A percentile compares a stretch with the other conserved stretches of the same genome.
These are phyloP conservation scores for Chenopodium formosanum DNA, from an alignment of 148 eudicot species.

Conservation along the genomic window DNA sequence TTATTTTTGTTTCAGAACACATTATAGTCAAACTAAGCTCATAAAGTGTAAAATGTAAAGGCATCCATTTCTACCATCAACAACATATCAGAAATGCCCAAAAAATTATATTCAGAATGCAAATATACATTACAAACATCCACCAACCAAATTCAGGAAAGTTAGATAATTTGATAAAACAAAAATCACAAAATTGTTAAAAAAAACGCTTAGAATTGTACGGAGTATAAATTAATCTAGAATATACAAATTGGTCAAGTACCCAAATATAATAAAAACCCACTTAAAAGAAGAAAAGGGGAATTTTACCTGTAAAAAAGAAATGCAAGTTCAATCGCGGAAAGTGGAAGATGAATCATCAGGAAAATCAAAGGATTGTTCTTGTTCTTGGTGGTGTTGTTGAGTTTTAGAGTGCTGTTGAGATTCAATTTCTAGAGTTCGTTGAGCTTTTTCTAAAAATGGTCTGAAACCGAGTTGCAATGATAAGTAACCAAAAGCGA, in stretches of 20 bases:
- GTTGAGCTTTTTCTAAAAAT: slow-evolving; percentile 54
- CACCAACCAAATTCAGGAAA: neutral
- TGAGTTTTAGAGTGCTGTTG: neutral
- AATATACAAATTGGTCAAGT: neutral
- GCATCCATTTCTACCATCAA: neutral
- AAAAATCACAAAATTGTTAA: neutral
- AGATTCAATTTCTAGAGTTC: slow-evolving; percentile 20
- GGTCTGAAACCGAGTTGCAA: slow-evolving; percentile 67
- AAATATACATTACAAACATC: neutral
- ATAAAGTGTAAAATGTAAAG: neutral
- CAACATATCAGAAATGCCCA: neutral
- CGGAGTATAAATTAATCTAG: neutral
- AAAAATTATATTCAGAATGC: neutral
- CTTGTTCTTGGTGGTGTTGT: neutral
- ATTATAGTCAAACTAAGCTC: neutral
- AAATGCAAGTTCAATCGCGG: neutral
- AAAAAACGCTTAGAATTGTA: neutral
- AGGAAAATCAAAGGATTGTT: slow-evolving; percentile 13
- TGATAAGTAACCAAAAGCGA: slow-evolving; percentile 73
- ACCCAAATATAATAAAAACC: neutral
- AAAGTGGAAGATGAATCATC: slow-evolving; percentile 21
- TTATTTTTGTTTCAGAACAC: neutral
- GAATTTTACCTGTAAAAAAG: neutral
- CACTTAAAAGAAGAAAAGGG: neutral
- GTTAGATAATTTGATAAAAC: no score